These are phyloP conservation scores for Tricladium varicosporioides DNA, from an alignment of 2,329 filamentous ascomycete genomes.

Conservation along the genomic window DNA sequence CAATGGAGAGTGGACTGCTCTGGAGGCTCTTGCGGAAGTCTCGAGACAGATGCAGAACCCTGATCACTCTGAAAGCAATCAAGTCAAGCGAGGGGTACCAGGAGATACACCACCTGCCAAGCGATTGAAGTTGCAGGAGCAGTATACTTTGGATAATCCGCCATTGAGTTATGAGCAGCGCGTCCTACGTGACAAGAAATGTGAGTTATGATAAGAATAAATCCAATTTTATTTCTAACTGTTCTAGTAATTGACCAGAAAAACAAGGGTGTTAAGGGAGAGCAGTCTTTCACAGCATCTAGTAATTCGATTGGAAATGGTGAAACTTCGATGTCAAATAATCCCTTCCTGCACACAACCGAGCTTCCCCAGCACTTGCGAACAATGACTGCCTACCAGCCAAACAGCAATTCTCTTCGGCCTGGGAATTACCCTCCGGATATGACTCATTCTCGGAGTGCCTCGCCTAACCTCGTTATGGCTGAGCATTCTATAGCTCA, in stretches of 20 bases:
- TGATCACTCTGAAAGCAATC: slow-evolving; percentile 45
- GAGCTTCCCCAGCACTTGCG: neutral
- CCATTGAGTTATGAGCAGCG: slow-evolving; percentile 48
- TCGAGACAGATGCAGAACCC: slow-evolving; percentile 66
- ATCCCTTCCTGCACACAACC: neutral
- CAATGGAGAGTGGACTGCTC: slow-evolving; percentile 68
- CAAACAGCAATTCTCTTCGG: neutral
- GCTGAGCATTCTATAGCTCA: slow-evolving; percentile 29
- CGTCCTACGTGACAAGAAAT: slow-evolving; percentile 37
- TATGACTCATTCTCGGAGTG: slow-evolving; percentile 21
- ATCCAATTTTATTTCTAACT: slow-evolving; percentile 23
- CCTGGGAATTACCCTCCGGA: neutral
- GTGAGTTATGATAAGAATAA: slow-evolving; percentile 33
- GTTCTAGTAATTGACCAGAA: slow-evolving; percentile 19
- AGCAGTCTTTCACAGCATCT: neutral
- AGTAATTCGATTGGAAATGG: neutral
- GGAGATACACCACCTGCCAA: slow-evolving; percentile 18
- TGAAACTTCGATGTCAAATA: neutral
- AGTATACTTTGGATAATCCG: slow-evolving; percentile 57
- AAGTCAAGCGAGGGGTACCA: slow-evolving; percentile 35
- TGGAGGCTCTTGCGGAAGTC: slow-evolving; percentile 85
- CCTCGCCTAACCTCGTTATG: slow-evolving; percentile 30
- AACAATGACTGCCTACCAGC: neutral
- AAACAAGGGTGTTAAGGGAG: slow-evolving; percentile 1
- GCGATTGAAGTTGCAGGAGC: slow-evolving; percentile 54